Conservation (phyloP, 2,329 filamentous ascomycete genomes). For the Colletotrichum gloeosporioides region DNA sequence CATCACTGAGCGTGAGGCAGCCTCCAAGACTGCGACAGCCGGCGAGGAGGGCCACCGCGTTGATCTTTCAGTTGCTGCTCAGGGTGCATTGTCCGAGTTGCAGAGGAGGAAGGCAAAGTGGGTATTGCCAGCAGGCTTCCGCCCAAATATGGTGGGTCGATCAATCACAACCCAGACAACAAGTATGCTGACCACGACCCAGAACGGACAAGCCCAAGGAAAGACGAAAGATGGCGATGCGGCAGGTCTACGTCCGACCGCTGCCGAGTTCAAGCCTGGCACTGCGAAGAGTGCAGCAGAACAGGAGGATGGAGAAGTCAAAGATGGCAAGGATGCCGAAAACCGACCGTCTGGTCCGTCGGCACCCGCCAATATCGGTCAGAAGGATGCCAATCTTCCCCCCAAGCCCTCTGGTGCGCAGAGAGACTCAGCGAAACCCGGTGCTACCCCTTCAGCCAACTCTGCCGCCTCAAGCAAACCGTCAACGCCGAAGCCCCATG, state of each 20-base stretch:
- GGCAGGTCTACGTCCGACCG: slow-evolving; percentile 52
- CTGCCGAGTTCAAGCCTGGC: slow-evolving; percentile 68
- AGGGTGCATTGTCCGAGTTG: slow-evolving; percentile 73
- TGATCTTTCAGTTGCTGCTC: slow-evolving; percentile 77
- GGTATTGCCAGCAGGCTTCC: slow-evolving; percentile 78
- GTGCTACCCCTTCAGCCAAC: slow-evolving; percentile 3
- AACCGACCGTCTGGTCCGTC: neutral
- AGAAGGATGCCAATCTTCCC: slow-evolving; percentile 20
- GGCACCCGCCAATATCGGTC: neutral
- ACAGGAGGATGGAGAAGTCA: slow-evolving; percentile 77
- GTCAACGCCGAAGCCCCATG: slow-evolving; percentile 29
- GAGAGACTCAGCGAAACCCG: slow-evolving; percentile 27
- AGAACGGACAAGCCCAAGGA: slow-evolving; percentile 43
- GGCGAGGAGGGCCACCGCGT: slow-evolving; percentile 66
- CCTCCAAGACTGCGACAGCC: slow-evolving; percentile 50
- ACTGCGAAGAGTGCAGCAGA: slow-evolving; percentile 46
- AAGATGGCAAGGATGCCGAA: slow-evolving; percentile 48
- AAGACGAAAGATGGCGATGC: slow-evolving; percentile 44
- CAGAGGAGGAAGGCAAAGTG: slow-evolving; percentile 71
- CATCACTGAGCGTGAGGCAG: slow-evolving; percentile 67
- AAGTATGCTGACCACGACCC: slow-evolving; percentile 37
- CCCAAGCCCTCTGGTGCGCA: slow-evolving; percentile 20
- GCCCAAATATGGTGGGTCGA: slow-evolving; percentile 62
- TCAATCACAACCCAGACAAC: slow-evolving; percentile 21
- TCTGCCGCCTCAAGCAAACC: slow-evolving; percentile 27